These are phyloP conservation scores for Alternaria gaisen DNA, from an alignment of 2,329 filamentous ascomycete genomes.

Conservation along the genomic window DNA sequence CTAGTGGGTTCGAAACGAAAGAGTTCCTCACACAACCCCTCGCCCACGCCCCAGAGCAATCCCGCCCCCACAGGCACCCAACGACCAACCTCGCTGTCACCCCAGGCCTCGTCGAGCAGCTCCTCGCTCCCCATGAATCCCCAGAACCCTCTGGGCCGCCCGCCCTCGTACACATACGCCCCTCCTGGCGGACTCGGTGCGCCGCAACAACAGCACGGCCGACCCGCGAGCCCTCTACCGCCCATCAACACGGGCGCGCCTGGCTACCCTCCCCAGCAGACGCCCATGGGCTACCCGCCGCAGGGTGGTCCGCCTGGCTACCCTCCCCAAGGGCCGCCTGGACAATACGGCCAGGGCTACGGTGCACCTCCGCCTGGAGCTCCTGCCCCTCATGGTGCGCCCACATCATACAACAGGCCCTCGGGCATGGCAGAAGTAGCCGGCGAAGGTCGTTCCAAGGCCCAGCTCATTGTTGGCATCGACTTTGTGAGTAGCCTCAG, in stretches of 20 bases:
- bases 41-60: conserved; percentile 43
- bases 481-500: conserved; percentile 77
- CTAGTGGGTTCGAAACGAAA: conserved; percentile 84
- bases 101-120: conserved; percentile 50
- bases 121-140: conserved; percentile 62
- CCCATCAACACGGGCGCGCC: conserved; percentile 63
- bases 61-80: conserved; percentile 50
- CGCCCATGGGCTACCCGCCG: conserved; percentile 50
- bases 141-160: conserved; percentile 65
- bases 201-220: conserved; percentile 51
- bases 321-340: conserved; percentile 46
- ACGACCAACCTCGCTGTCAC: conserved; percentile 52
- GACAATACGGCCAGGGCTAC: conserved; percentile 41
- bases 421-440: conserved; percentile 73
- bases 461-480: conserved; percentile 97
- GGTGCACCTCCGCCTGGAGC: conserved; percentile 38
- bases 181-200: conserved; percentile 49
- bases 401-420: conserved; percentile 44
- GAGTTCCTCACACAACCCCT: conserved; percentile 63
- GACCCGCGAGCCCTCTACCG: conserved; percentile 64
- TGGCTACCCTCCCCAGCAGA: conserved; percentile 55
- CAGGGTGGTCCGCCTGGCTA: conserved; percentile 54
- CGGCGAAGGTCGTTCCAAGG: conserved; percentile 87
- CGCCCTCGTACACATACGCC: conserved; percentile 70
- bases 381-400: conserved; percentile 44